These are phyloP conservation scores for Prunus davidiana DNA, from an alignment of 306 rosid genomes.

Conservation along the genomic window DNA sequence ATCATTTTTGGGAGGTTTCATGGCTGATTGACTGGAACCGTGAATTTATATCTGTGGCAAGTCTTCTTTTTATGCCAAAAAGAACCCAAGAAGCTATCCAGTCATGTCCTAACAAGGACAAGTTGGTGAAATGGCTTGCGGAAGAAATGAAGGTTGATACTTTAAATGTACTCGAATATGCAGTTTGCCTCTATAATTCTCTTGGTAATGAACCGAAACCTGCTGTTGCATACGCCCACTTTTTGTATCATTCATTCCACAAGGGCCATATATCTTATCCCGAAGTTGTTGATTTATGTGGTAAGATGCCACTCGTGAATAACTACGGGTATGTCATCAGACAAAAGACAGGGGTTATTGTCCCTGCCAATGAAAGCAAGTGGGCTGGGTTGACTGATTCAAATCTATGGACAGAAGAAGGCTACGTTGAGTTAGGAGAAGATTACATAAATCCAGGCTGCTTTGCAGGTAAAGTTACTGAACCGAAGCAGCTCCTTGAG, in stretches of 20 bases:
- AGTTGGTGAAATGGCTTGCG: slow-evolving; percentile 40
- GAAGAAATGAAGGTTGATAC: slow-evolving; percentile 17
- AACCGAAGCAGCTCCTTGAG: slow-evolving; percentile 12
- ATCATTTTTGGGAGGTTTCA: slow-evolving; percentile 13
- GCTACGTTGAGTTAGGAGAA: slow-evolving; percentile 51
- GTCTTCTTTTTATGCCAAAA: slow-evolving; percentile 45
- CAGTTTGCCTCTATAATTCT: slow-evolving; percentile 21
- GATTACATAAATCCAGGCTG: slow-evolving; percentile 25
- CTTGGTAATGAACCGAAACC: slow-evolving; percentile 9
- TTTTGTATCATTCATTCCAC: slow-evolving; percentile 44
- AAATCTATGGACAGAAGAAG: slow-evolving; percentile 54
- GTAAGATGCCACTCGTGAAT: slow-evolving; percentile 56
- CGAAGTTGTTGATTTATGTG: slow-evolving; percentile 29
- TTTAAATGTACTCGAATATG: slow-evolving; percentile 27
- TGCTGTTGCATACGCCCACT: slow-evolving; percentile 46
- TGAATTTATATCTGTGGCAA: slow-evolving; percentile 32
- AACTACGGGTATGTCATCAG: slow-evolving; percentile 31
- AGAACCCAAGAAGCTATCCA: slow-evolving; percentile 41
- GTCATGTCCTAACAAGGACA: neutral
- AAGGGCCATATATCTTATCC: slow-evolving; percentile 5
- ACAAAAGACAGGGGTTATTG: slow-evolving; percentile 33
- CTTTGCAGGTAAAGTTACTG: slow-evolving; percentile 36
- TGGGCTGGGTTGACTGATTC: slow-evolving; percentile 61
- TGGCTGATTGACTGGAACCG: slow-evolving; percentile 61
- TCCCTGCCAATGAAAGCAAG: slow-evolving; percentile 61